These are phyloP conservation scores for Avicennia marina DNA, from an alignment of 257 asterid genomes.

Conservation along the genomic window DNA sequence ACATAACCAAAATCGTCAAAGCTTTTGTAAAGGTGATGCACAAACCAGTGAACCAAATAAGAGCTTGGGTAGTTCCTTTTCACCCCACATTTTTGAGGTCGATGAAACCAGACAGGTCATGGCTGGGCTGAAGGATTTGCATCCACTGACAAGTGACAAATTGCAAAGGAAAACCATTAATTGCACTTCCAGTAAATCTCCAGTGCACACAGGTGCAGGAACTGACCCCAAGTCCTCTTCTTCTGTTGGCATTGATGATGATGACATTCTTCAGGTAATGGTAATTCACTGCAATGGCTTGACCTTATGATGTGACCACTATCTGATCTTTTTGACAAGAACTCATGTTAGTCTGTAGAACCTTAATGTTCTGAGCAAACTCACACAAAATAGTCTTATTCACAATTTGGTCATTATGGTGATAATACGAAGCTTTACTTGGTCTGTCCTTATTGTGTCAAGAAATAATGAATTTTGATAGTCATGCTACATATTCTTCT, in stretches of 20 bases:
- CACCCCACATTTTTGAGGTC: constrained; percentile 28
- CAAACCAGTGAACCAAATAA: constrained; percentile 28
- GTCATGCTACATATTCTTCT: neutral
- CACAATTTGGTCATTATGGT: too few relatives aligned
- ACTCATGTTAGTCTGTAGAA: neutral
- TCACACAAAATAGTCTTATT: too few relatives aligned
- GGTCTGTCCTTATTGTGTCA: constrained; percentile 3
- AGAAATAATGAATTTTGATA: constrained; percentile 5
- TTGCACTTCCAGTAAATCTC: constrained; percentile 27
- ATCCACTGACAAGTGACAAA: constrained; percentile 22
- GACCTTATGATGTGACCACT: too few relatives aligned
- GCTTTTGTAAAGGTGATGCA: constrained; percentile 20
- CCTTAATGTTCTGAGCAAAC: neutral
- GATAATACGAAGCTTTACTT: neutral
- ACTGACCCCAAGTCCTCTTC: constrained; percentile 23
- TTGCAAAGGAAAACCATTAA: constrained; percentile 29
- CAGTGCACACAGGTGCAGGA: constrained; percentile 25
- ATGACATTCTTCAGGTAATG: constrained; percentile 67
- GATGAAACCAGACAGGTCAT: constrained; percentile 34
- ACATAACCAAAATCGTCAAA: constrained; percentile 27
- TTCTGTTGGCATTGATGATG: constrained; percentile 52
- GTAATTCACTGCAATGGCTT: constrained; percentile 21
- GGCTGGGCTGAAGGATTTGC: constrained; percentile 26
- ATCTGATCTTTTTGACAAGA: too few relatives aligned
- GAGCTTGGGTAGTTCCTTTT: constrained; percentile 27